phyloP scores from a whole-genome alignment of 2,329 filamentous ascomycete species.

The Sclerotinia sclerotiorum region DNA sequence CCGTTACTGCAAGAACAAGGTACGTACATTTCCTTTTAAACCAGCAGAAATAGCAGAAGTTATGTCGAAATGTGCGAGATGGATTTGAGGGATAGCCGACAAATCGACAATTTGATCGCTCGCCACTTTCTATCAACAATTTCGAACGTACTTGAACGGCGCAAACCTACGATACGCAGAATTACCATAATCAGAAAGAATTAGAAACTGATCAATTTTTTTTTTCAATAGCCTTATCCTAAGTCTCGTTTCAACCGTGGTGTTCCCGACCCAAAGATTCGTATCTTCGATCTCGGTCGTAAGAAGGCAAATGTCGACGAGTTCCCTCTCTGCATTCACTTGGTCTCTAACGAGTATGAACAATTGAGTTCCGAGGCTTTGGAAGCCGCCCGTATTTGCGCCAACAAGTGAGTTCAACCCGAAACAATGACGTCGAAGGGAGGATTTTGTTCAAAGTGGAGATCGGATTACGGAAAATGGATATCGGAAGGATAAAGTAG shows the following conservation, averaged over 20 bases:
- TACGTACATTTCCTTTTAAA: slow-evolving; percentile 49
- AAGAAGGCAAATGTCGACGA: slow-evolving; percentile 99
- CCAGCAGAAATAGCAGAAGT: slow-evolving; percentile 2
- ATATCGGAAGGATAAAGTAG: slow-evolving; percentile 10
- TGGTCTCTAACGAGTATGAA: slow-evolving; percentile 99
- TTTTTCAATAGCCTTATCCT: slow-evolving; percentile 73
- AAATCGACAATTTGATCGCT: not conserved
- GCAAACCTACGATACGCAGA: not conserved
- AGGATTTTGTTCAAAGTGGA: slow-evolving; percentile 17
- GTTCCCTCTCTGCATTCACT: slow-evolving; percentile 98
- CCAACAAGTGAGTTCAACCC: slow-evolving; percentile 76
- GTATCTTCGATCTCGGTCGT: slow-evolving; percentile 97
- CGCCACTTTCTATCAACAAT: slow-evolving; percentile 23
- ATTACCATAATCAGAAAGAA: not conserved
- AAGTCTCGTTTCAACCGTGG: slow-evolving; percentile 99
- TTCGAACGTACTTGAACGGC: not conserved
- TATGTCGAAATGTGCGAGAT: slow-evolving; percentile 15
- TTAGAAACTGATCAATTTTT: slow-evolving; percentile 28
- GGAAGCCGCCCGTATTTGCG: slow-evolving; percentile 99
- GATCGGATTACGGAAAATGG: not conserved
- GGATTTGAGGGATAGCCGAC: slow-evolving; percentile 19
- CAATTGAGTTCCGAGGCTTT: slow-evolving; percentile 99
- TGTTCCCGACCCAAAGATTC: slow-evolving; percentile 81
- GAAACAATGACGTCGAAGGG: slow-evolving; percentile 1
- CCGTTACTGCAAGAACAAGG: slow-evolving; percentile 99